Base-by-base conservation (phyloP, 768 basidiomycete genomes). In the Coprinopsis cinerea region DNA sequence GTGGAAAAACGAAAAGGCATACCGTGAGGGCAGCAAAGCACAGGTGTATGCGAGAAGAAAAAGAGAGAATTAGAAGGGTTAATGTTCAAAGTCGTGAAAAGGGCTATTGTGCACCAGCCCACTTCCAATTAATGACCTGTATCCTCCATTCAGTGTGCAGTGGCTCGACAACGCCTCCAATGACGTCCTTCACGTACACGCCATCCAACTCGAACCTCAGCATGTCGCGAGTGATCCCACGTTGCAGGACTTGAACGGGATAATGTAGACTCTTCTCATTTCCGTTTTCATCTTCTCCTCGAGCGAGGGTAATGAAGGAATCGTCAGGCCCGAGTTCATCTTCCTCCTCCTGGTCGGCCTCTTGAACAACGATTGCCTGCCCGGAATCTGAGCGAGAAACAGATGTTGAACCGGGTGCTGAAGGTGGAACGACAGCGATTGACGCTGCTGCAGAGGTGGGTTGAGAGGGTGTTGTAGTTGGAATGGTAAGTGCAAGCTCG, bases 61-160 rank as follows among this genome's bases (percentile, higher is more conserved):
- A 39, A 13, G 18, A 7, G 18, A 6, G 9, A 39, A 39, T 7
- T 17, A 39, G 9, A 11, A 43, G 25, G 9, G 20, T 43, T 23
- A 22, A 9, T 18, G 25, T 43, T 7, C 20, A 43, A 5, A 43
- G 20, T 23, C 23, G 6, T 18, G 18, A 10, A 39, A 13, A 39
- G 9, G 37, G 6, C 37, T 20, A 6, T 39, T 20, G 25, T 22
- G 42, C 42, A 5, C 50, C 50, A 2, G 66, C 66, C 70, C 69
- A 73, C 59, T 64, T 70, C 71, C 71, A 73, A 49, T 66, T 61
- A 54, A 62, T 67, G 6, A 70, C 69, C 48, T 67, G 64, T n/a
- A 71, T 67, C 28, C 66, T 61, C 69, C 71, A 73, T 59, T 71
- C 70, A 3, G 66, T 63, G 37, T 64, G 60, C 59, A 61, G 59